Percentiles rank a stretch among this genome's conserved stretches.
Conservation (phyloP, 495 filamentous ascomycete species). For the Trichocladium antarcticum region DNA sequence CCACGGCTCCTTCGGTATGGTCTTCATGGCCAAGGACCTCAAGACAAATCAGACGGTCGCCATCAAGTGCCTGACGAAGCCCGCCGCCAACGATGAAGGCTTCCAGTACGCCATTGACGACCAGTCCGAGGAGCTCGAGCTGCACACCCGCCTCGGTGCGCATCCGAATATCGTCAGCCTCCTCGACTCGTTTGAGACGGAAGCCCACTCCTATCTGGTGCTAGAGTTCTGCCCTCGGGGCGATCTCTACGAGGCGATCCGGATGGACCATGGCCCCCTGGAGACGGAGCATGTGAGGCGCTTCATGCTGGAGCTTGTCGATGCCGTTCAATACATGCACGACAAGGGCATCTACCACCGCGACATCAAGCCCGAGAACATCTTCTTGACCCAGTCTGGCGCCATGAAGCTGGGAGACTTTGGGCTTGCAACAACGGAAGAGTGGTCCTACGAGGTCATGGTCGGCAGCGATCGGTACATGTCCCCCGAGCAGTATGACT, state of each 20-base stretch:
- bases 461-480: constrained; percentile 98
- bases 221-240: constrained; percentile 94
- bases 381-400: constrained; percentile 79
- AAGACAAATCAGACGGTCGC: constrained; percentile 68
- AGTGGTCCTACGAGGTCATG: constrained; percentile 78
- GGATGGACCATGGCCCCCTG: constrained; percentile 70
- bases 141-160: constrained; percentile 62
- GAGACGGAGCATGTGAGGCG: constrained; percentile 93
- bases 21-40: constrained; percentile 79
- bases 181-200: constrained; percentile 82
- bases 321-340: constrained; percentile 85
- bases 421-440: constrained; percentile 74
- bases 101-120: constrained; percentile 59
- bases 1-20: constrained; percentile 96
- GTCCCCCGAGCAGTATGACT: constrained; percentile 95
- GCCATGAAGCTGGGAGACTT: constrained; percentile 95
- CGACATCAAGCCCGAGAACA: constrained; percentile 99
- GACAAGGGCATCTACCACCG: constrained; percentile 85
- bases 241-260: constrained; percentile 95
- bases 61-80: constrained; percentile 77
- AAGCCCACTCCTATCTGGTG: constrained; percentile 79
- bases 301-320: constrained; percentile 90
- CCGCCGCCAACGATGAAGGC: constrained; percentile 41
- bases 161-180: constrained; percentile 94
- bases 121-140: constrained; percentile 74